These are phyloP conservation scores for Cupressus sempervirens DNA, from an alignment of 75 land plant species.

Conservation along the genomic window DNA sequence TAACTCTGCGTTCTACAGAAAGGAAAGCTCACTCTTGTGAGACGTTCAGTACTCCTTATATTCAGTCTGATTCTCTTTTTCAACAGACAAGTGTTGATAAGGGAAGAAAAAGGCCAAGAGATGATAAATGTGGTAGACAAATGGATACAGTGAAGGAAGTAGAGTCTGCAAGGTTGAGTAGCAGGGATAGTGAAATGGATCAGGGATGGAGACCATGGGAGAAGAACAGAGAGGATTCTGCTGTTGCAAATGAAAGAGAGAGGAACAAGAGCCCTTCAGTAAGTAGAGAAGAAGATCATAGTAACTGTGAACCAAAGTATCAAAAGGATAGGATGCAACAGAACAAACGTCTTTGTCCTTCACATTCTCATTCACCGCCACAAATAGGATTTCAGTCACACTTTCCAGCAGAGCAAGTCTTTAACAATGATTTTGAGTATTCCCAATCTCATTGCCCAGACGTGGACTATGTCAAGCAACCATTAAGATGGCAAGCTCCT, in stretches of 20 bases:
- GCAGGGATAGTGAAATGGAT: neutral
- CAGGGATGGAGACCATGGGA: constrained; percentile 6
- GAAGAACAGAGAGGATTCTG: neutral
- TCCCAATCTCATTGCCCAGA: neutral
- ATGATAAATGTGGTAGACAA: neutral
- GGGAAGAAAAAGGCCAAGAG: neutral
- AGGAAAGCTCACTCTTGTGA: neutral
- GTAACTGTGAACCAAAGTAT: neutral
- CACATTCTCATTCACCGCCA: neutral
- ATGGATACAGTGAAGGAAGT: neutral
- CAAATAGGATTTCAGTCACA: neutral
- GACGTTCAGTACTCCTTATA: neutral
- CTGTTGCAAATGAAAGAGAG: neutral
- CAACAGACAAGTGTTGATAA: neutral
- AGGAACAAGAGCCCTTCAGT: neutral
- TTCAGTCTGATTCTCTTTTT: neutral
- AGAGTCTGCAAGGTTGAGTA: constrained; percentile 2
- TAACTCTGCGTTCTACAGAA: neutral
- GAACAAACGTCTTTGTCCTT: neutral
- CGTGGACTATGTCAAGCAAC: neutral
- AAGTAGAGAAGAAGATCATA: neutral
- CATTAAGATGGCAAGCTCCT: neutral
- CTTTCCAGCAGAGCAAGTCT: neutral
- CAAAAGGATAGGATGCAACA: neutral
- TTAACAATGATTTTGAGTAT: neutral